Conservation (phyloP, 2,329 filamentous ascomycete genomes). For the Aspergillus sp. region DNA sequence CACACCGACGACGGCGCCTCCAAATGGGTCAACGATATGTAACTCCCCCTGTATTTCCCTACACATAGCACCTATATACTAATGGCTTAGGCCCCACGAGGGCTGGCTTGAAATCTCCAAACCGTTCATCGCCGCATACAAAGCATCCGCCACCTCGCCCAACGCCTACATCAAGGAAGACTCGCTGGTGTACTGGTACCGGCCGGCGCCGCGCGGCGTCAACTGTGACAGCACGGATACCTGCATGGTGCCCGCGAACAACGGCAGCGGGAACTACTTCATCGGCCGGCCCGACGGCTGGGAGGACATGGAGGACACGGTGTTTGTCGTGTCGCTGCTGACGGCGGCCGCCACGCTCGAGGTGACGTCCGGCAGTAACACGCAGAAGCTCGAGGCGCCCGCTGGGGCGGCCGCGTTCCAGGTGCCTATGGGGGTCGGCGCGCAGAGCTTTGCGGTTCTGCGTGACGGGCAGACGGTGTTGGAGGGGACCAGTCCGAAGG, state of each 20-base stretch:
- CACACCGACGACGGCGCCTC: slow-evolving; percentile 40
- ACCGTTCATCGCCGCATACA: slow-evolving; percentile 55
- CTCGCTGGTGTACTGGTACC: slow-evolving; percentile 57
- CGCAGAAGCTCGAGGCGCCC: slow-evolving; percentile 45
- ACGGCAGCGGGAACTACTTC: slow-evolving; percentile 53
- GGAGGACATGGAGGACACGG: slow-evolving; percentile 49
- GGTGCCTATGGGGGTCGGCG: slow-evolving; percentile 49
- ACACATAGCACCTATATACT: background rate
- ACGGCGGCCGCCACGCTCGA: slow-evolving; percentile 42
- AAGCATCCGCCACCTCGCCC: slow-evolving; percentile 42
- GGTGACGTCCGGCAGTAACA: slow-evolving; percentile 48
- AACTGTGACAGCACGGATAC: slow-evolving; percentile 56
- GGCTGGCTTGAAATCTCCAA: slow-evolving; percentile 57
- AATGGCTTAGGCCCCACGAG: slow-evolving; percentile 44
- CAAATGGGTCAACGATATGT: slow-evolving; percentile 50
- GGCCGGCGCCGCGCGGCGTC: slow-evolving; percentile 46
- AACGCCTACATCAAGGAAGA: slow-evolving; percentile 46
- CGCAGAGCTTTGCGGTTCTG: slow-evolving; percentile 48
- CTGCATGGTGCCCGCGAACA: slow-evolving; percentile 40
- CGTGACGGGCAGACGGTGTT: slow-evolving; percentile 45
- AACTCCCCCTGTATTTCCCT: too few species aligned
- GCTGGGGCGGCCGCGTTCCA: slow-evolving; percentile 47
- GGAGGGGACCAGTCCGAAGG: slow-evolving; percentile 48
- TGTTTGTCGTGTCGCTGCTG: slow-evolving; percentile 48
- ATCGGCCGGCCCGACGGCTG: slow-evolving; percentile 52